Conservation (phyloP, 129 eudicot genomes). For the Helianthus tuberosus region DNA sequence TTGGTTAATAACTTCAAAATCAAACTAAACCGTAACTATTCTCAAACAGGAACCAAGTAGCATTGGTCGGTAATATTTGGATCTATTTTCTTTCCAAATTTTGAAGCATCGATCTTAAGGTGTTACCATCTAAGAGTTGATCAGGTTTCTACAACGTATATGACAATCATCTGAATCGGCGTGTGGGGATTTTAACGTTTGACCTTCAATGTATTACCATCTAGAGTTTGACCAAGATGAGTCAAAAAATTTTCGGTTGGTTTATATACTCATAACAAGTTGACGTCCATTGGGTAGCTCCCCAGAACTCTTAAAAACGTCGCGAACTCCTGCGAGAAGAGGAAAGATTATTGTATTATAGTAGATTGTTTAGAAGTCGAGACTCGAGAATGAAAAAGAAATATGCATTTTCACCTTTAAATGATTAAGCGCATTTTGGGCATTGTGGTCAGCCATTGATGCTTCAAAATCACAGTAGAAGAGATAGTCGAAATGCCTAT, state of each 20-base stretch:
- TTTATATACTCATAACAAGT: constrained; percentile 37
- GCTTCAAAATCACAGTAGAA: constrained; percentile 96
- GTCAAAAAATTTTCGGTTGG: not conserved
- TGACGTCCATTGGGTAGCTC: constrained; percentile 82
- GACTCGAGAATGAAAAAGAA: not conserved
- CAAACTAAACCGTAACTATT: too few species aligned
- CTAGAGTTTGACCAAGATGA: constrained; percentile 17
- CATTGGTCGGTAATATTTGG: too few species aligned
- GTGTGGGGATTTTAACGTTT: too few species aligned
- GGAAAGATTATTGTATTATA: not conserved
- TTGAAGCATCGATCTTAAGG: too few species aligned
- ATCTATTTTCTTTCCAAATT: too few species aligned
- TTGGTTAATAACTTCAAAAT: too few species aligned
- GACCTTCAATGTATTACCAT: constrained; percentile 7
- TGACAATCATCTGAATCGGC: too few species aligned
- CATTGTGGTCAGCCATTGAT: constrained; percentile 81
- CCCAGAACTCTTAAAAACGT: constrained; percentile 88
- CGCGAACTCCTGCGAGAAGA: constrained; percentile 74
- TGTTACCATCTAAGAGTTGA: too few species aligned
- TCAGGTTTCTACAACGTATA: too few species aligned
- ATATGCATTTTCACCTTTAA: constrained; percentile 47
- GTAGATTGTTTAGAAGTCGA: not conserved
- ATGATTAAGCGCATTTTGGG: constrained; percentile 92
- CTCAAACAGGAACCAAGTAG: too few species aligned
- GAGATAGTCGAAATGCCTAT: constrained; percentile 78